A percentile compares a stretch with the other conserved stretches of the same genome.
These are phyloP conservation scores for Naganishia antarctica DNA, from an alignment of 768 basidiomycete genomes.

Conservation along the genomic window DNA sequence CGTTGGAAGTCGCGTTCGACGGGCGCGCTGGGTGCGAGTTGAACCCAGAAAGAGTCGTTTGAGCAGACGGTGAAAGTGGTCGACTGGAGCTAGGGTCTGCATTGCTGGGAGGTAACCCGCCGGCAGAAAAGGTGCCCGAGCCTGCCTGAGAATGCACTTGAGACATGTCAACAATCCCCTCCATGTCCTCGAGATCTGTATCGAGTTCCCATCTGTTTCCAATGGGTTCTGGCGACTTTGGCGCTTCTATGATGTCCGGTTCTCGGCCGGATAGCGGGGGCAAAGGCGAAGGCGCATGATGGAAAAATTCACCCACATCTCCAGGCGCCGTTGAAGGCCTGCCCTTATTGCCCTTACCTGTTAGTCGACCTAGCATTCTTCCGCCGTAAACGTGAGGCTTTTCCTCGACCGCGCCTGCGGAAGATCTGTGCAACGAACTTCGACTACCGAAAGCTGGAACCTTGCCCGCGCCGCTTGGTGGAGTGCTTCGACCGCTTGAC, in stretches of 20 bases:
- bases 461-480: constrained; percentile 29
- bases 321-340: constrained; percentile 17
- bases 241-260: background rate
- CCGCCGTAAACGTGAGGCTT: background rate
- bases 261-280: background rate
- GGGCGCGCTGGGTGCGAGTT: background rate
- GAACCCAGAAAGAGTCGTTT: background rate
- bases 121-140: constrained; percentile 6
- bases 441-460: constrained; percentile 24
- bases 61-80: background rate
- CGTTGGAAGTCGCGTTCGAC: constrained; percentile 2
- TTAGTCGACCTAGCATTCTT: constrained; percentile 7
- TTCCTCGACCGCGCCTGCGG: constrained; percentile 9
- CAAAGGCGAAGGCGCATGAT: constrained; percentile 1
- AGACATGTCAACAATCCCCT: constrained; percentile 66
- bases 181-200: constrained; percentile 68
- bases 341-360: constrained; percentile 11
- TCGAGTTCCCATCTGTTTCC: constrained; percentile 56
- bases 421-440: constrained; percentile 16
- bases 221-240: background rate
- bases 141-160: background rate
- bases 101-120: background rate
- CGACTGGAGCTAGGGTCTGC: background rate
- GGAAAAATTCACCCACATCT: background rate
- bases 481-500: constrained; percentile 25